Conservation (phyloP, 1,284 basidiomycete species). For the Gymnopus androsaceus region DNA sequence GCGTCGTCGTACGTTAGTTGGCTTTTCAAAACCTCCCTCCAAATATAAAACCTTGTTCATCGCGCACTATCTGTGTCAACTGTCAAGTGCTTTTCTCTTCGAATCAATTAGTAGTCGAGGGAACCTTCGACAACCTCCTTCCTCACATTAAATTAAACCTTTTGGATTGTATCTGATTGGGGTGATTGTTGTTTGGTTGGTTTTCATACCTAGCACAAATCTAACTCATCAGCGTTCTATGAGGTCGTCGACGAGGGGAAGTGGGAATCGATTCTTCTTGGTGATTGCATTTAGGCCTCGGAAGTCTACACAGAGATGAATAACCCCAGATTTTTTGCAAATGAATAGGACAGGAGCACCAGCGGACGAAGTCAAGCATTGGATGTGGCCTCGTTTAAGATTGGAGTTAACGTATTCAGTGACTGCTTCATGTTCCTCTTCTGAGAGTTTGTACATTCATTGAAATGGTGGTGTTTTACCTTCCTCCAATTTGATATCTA, state of each 20-base stretch:
- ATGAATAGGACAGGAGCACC: constrained; percentile 10
- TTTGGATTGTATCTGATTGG: too few relatives aligned
- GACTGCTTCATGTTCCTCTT: constrained; percentile 33
- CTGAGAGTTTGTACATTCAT: background rate
- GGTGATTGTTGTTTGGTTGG: too few relatives aligned
- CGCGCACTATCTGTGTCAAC: too few relatives aligned
- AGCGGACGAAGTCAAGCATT: background rate
- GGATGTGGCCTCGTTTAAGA: constrained; percentile 6
- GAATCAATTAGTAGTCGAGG: too few relatives aligned
- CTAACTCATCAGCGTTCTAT: constrained; percentile 29
- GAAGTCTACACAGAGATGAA: constrained; percentile 9
- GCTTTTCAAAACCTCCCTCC: too few relatives aligned
- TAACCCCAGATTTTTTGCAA: constrained; percentile 10
- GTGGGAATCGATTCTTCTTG: constrained; percentile 38
- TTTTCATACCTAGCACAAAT: too few relatives aligned
- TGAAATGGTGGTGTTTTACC: background rate
- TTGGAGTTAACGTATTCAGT: constrained; percentile 12
- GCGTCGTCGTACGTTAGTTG: too few relatives aligned
- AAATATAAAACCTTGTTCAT: too few relatives aligned
- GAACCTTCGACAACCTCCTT: too few relatives aligned
- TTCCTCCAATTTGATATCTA: background rate
- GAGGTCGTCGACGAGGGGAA: constrained; percentile 41
- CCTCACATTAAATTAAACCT: too few relatives aligned
- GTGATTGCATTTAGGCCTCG: constrained; percentile 39
- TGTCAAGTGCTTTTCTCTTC: too few relatives aligned